Evolutionary conservation across 208 protist species (phyloP).

Genomic region (Leishmania arabica): DNA sequence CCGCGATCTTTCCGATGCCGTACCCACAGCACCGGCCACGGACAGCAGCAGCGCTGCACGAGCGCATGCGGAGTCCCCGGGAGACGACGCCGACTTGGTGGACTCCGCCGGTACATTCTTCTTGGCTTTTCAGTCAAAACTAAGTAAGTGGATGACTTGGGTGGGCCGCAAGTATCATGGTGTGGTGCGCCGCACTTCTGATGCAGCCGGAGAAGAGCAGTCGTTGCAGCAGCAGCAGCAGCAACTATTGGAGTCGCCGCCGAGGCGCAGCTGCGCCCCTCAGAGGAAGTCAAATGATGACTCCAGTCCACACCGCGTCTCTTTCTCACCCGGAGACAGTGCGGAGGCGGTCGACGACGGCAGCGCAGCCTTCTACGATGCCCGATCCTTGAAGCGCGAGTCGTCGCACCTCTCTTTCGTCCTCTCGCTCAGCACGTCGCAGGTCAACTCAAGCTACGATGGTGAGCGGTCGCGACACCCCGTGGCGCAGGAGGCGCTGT

Average conservation of each 20-base stretch:
- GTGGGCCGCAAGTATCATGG: neutral
- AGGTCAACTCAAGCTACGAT: neutral
- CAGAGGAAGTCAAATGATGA: neutral
- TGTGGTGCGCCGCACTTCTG: neutral
- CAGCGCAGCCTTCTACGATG: conserved; percentile 11
- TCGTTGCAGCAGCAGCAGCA: neutral
- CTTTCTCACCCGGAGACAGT: neutral
- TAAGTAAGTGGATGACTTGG: conserved; percentile 2
- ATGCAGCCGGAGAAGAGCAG: neutral
- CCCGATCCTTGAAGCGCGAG: neutral
- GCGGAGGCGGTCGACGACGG: neutral
- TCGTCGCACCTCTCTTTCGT: conserved; percentile 5
- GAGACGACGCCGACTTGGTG: neutral
- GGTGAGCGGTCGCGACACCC: conserved; percentile 1
- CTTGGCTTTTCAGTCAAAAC: neutral
- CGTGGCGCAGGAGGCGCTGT: neutral
- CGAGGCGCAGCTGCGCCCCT: neutral
- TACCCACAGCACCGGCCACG: neutral
- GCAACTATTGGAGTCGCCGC: too few species aligned
- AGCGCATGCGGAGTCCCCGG: neutral
- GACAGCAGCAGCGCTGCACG: neutral
- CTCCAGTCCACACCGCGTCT: neutral
- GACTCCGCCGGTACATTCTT: neutral
- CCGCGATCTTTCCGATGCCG: neutral
- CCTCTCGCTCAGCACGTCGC: conserved; percentile 2